Evolutionary conservation across 176 grass and related monocot species (phyloP), one percentile per base, ranked within the genome.

Genomic region (Musa schizocarpa): DNA sequence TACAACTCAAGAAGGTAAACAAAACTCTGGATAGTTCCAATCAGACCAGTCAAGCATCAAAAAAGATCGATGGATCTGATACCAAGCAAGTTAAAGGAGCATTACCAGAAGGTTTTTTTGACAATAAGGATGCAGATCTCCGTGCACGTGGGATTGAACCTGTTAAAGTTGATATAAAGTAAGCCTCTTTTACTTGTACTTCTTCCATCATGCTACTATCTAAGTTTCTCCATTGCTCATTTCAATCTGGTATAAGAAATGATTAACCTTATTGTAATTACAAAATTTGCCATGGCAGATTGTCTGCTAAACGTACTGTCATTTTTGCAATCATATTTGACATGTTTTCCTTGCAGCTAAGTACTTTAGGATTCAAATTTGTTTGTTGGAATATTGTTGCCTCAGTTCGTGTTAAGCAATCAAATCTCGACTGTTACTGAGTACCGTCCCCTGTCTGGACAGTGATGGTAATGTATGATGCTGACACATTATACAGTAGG

Each of bases 41-140:
- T 43, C 85, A 91, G 77, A 56, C 69, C 29, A 78, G 63, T 77
- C 71, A 81, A 69, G 71, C 34, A 7, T 82, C 73, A 66, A 76
- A 82, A 77, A 71, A 53, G 21, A 25, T 12, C 49, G 87, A 81
- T 12, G 75, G 67, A 72, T 12, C 72, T 65, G 78, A 80, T 79
- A 76, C 63, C 14, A 55, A 84, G 73, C 73, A 89, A 89, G 77
- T 14, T 76, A 90, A 91, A 82, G 80, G 85, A 69, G 80, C 85
- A 59, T 66, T 99, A 68, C 95, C 95, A 19, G 90, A 99, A 99
- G 91, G 96, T 11, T 99, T 99, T 77, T 99, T 99, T 52, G 96
- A 99, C 86, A 99, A 95, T 85, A 94, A 94, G 85, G 96, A 95
- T 74, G 90, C 91, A 8, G 96, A 99, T 89, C 91, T 99, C 48